Evolutionary conservation across 129 eudicot species (phyloP).

Genomic region (Tanacetum coccineum): DNA sequence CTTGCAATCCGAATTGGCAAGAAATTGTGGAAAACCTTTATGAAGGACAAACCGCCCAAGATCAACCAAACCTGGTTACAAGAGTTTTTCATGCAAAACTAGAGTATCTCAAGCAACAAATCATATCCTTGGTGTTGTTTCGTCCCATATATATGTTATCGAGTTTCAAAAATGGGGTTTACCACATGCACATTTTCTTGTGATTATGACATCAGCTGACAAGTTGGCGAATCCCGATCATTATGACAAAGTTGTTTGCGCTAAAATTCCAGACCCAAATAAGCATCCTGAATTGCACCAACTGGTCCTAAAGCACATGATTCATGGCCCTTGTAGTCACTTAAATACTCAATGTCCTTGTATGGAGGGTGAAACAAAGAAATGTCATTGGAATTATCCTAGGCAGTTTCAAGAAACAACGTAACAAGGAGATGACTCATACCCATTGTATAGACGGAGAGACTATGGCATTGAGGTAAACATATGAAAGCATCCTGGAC

Average conservation of each 20-base stretch:
- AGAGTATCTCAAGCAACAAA: neutral
- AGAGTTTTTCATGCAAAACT: no score
- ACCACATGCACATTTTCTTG: neutral
- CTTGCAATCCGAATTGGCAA: no score
- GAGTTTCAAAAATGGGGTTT: constrained; percentile 25
- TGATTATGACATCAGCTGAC: neutral
- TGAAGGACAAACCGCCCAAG: no score
- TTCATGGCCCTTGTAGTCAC: constrained; percentile 28
- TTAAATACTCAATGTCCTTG: neutral
- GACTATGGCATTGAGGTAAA: neutral
- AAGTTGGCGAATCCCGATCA: constrained; percentile 8
- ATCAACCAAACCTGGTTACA: no score
- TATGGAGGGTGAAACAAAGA: constrained; percentile 11
- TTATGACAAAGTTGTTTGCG: constrained; percentile 14
- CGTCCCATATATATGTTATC: constrained; percentile 9
- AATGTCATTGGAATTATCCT: neutral
- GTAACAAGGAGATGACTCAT: neutral
- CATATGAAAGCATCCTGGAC: neutral
- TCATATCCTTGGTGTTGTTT: neutral
- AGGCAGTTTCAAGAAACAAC: neutral
- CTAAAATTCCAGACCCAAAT: constrained; percentile 8
- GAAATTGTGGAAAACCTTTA: no score
- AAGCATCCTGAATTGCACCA: constrained; percentile 4
- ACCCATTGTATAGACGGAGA: constrained; percentile 23
- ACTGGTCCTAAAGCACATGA: constrained; percentile 24